Evolutionary conservation across 257 asterid species (phyloP).

Genomic region (Solanum bukasovii): DNA sequence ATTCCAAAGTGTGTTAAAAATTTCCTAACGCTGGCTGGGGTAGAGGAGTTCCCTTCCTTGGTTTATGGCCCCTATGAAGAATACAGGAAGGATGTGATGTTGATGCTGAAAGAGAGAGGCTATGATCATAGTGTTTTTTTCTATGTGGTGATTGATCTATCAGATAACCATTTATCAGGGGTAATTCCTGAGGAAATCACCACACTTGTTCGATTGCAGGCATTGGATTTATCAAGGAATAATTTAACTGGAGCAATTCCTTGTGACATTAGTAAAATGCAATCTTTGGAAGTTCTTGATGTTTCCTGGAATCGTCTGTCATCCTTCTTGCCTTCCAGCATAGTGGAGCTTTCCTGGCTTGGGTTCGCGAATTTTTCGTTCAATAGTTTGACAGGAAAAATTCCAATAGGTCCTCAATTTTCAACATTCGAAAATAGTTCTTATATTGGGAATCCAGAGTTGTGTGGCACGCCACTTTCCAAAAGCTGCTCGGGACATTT

Average conservation of each 20-base stretch:
- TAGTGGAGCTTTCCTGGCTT: accelerated
- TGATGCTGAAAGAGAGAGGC: background rate
- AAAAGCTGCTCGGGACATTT: background rate
- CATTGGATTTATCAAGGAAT: background rate
- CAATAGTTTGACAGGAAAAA: background rate
- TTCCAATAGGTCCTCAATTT: background rate
- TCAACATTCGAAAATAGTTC: accelerated
- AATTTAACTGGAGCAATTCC: background rate
- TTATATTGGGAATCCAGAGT: background rate
- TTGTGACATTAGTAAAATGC: background rate
- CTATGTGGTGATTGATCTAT: background rate
- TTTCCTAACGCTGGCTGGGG: background rate
- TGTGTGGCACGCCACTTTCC: background rate
- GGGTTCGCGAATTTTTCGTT: background rate
- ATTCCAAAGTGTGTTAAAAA: background rate
- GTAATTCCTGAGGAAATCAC: background rate
- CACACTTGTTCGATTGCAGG: background rate
- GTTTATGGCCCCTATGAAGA: background rate
- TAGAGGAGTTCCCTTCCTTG: background rate
- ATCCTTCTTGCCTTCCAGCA: background rate
- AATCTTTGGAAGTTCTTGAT: background rate
- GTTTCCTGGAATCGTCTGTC: background rate
- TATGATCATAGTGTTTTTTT: background rate
- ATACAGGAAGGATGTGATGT: background rate
- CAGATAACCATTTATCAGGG: conserved; percentile 2